These are phyloP conservation scores for Alternaria infectoria DNA, from an alignment of 2,329 filamentous ascomycete species.

Conservation along the genomic window DNA sequence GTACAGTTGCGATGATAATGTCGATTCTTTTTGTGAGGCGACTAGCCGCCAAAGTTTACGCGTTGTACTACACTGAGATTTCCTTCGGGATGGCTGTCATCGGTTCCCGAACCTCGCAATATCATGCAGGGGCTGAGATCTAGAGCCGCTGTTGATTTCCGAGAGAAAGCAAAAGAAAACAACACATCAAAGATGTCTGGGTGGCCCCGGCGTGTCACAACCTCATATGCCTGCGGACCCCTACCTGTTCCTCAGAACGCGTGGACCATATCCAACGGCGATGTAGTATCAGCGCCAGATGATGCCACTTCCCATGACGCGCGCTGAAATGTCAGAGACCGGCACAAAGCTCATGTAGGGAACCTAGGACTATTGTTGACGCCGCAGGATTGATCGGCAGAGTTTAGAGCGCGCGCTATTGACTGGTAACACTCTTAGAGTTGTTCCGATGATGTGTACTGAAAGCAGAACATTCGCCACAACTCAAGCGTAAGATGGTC, in stretches of 20 bases:
- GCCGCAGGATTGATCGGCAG: background rate
- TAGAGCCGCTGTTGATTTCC: background rate
- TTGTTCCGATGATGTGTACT: background rate
- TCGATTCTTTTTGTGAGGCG: background rate
- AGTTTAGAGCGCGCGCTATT: background rate
- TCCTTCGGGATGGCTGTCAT: background rate
- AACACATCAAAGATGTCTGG: background rate
- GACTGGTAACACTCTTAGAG: background rate
- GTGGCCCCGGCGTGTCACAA: background rate
- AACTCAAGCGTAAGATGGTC: constrained; percentile 4
- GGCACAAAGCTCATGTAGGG: background rate
- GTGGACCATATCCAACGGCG: background rate
- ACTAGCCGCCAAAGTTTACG: background rate
- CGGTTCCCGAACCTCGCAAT: background rate
- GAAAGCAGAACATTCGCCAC: background rate
- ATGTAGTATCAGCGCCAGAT: background rate
- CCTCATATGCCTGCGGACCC: background rate
- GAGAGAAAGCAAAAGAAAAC: background rate
- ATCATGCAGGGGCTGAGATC: background rate
- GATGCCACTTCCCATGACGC: background rate
- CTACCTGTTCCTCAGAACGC: background rate
- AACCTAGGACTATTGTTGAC: background rate
- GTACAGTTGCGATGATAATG: background rate
- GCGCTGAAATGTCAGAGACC: background rate
- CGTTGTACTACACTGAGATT: background rate